Base-by-base conservation (phyloP, 176 grass and related monocot species). In the Neostapfia colusana region DNA sequence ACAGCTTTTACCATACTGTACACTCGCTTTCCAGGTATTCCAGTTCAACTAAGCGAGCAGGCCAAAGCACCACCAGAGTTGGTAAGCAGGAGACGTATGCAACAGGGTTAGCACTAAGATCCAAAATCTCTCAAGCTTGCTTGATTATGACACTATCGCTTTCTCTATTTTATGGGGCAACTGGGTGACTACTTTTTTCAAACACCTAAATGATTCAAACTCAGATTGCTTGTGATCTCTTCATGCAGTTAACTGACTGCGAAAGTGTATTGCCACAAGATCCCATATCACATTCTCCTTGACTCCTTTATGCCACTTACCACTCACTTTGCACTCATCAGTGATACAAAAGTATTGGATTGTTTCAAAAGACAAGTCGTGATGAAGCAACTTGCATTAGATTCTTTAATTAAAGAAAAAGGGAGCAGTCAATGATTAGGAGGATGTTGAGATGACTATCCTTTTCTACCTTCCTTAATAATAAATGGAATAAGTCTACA, bases 381-480 rank as follows among this genome's bases (percentile, higher is more conserved):
- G 55, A 66, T 34, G 67, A 67, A 53, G 79, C 80, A 74, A 74
- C 68, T 75, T 79, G 53, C 62, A 50, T 25, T 41, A 53, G 63
- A 71, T 88, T 84, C 28, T 75, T 81, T 81, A 81, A 81, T 65
- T 13, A 57, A 72, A 40, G 81, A 71, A 14, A 84, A 84, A 80
- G 81, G 65, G 64, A 76, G 23, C 57, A 8, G 80, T 84, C 76
- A 81, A 88, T 84, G 65, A 88, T 80, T 81, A 84, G 77, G 24
- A 80, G 84, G 86, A 88, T 81, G 86, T 81, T 46, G 70, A 72
- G 81, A 88, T 88, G 86, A 81, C 86, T 67, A 84, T 70, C 72
- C 18, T 84, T 84, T 88, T 84, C 76, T 35, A 35, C 62, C 78
- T 74, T 69, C 75, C 69, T 84, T 84, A 37, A 65, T 34, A 80